Evolutionary conservation across 2,329 filamentous ascomycete genomes (phyloP).

Genomic region (Aspergillus transmontanensis): DNA sequence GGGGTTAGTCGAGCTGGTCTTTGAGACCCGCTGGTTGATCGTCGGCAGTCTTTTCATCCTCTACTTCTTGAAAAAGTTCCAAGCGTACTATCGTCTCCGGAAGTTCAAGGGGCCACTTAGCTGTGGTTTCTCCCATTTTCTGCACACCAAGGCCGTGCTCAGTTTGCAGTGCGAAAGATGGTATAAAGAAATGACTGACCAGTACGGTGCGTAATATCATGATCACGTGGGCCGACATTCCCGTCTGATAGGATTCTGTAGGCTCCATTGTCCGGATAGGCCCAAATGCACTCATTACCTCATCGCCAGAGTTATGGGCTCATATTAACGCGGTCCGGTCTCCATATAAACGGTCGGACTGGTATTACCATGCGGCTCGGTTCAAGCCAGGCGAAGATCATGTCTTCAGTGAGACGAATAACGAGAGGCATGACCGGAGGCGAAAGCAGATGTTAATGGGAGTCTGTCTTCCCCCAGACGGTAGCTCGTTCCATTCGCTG

Average conservation of each 20-base stretch:
- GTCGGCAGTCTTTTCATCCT: not conserved
- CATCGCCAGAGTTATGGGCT: not conserved
- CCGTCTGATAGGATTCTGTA: not conserved
- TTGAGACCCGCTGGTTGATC: not conserved
- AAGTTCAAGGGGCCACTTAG: not conserved
- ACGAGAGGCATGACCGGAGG: not conserved
- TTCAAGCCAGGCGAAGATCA: not conserved
- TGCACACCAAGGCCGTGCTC: not conserved
- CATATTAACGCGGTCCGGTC: not conserved
- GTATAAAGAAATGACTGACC: not conserved
- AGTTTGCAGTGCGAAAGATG: not conserved
- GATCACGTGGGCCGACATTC: too few species aligned
- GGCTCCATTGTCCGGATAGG: not conserved
- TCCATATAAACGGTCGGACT: not conserved
- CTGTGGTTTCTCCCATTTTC: not conserved
- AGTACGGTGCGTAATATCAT: not conserved
- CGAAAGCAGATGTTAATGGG: not conserved
- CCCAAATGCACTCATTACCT: not conserved
- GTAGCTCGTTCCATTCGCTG: not conserved
- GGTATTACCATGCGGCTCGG: not conserved
- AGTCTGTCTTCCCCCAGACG: not conserved
- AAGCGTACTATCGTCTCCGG: not conserved
- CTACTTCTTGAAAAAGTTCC: not conserved
- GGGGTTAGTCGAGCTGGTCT: not conserved
- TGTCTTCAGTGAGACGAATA: not conserved